Evolutionary conservation across 495 filamentous ascomycete genomes (phyloP).

Genomic region (Podospora appendiculata): DNA sequence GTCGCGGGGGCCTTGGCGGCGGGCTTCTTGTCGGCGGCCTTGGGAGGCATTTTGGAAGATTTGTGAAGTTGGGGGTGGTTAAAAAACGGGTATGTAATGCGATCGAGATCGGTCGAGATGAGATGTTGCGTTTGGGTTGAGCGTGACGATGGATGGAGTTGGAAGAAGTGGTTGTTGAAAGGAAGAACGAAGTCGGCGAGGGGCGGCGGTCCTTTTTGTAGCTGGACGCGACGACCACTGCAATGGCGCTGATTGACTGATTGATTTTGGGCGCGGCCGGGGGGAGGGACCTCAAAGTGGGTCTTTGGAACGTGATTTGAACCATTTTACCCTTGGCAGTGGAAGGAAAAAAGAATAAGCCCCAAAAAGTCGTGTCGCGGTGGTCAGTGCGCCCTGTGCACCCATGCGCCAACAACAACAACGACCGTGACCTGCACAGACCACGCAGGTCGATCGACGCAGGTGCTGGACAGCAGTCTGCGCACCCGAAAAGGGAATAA

Average conservation of each 20-base stretch:
- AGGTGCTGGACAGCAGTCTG: no score
- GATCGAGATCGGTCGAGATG: background rate
- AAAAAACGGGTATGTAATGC: constrained; percentile 19
- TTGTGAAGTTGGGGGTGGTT: constrained; percentile 24
- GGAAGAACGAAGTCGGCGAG: constrained; percentile 35
- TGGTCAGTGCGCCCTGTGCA: constrained; percentile 24
- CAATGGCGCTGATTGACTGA: constrained; percentile 38
- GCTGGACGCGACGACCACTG: constrained; percentile 37
- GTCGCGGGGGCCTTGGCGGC: constrained; percentile 95
- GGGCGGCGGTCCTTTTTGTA: constrained; percentile 43
- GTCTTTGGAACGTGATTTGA: constrained; percentile 21
- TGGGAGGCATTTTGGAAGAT: constrained; percentile 77
- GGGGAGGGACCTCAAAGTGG: constrained; percentile 12
- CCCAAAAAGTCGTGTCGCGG: constrained; percentile 12
- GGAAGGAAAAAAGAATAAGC: background rate
- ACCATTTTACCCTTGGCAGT: background rate
- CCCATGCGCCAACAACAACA: constrained; percentile 26
- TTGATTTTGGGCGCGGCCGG: constrained; percentile 25
- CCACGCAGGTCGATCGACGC: no score
- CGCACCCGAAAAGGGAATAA: constrained; percentile 13
- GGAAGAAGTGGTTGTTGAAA: constrained; percentile 35
- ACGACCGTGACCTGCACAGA: background rate
- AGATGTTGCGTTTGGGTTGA: constrained; percentile 20
- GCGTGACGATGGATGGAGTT: constrained; percentile 28
- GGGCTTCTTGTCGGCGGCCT: constrained; percentile 96